Evolutionary conservation across 495 filamentous ascomycete genomes (phyloP).

Genomic region (Stereocaulon alpinum): DNA sequence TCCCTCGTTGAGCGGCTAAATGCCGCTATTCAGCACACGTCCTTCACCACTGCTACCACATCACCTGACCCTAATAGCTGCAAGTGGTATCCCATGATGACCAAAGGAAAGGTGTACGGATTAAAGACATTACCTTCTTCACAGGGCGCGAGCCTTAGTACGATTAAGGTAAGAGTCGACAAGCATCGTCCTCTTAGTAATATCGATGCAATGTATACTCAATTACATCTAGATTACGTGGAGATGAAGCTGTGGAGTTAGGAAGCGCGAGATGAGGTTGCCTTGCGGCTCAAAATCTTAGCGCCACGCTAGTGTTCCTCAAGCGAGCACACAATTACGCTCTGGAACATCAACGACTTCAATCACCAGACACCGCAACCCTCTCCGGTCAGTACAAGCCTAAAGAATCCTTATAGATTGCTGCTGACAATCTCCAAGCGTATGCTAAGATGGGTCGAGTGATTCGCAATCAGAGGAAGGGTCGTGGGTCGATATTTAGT

Average conservation of each 20-base stretch:
- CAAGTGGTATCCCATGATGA: not conserved
- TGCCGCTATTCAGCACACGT: not conserved
- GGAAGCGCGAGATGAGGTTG: slow-evolving; percentile 10
- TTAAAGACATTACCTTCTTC: not conserved
- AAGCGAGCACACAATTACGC: slow-evolving; percentile 11
- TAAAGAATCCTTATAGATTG: not conserved
- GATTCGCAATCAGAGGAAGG: slow-evolving; percentile 97
- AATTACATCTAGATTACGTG: not conserved
- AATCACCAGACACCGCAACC: not conserved
- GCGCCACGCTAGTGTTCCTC: slow-evolving; percentile 9
- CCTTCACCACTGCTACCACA: not conserved
- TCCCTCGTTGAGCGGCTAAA: not conserved
- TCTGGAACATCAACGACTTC: slow-evolving; percentile 1
- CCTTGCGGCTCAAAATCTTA: slow-evolving; percentile 13
- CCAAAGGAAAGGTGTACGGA: not conserved
- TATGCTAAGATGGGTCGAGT: slow-evolving; percentile 53
- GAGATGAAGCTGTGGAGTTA: not conserved
- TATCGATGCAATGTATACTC: not conserved
- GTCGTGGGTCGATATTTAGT: slow-evolving; percentile 97
- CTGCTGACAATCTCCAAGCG: not conserved
- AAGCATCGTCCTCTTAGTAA: not conserved
- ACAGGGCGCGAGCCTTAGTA: not conserved
- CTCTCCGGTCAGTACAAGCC: not conserved
- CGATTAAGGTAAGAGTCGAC: not conserved
- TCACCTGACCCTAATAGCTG: not conserved